Conservation (phyloP, 345 rosid species). For the Hibiscus tridactylites region DNA sequence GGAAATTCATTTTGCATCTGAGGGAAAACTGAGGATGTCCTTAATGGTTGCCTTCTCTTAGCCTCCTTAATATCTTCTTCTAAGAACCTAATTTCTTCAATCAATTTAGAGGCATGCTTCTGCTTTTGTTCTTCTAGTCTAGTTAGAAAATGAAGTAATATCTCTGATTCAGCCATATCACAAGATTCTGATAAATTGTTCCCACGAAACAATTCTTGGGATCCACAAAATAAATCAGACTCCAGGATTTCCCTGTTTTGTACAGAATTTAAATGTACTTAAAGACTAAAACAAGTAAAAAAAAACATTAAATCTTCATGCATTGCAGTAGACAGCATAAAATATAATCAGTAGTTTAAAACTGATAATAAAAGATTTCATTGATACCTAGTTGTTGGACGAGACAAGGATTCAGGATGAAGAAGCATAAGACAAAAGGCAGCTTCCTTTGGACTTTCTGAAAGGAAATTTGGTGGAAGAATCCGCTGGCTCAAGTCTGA, state of each 20-base stretch:
- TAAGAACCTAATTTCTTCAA: slow-evolving; percentile 43
- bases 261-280: slow-evolving; percentile 5
- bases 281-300: neutral
- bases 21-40: slow-evolving; percentile 22
- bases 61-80: slow-evolving; percentile 72
- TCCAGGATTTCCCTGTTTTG: slow-evolving; percentile 70
- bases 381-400: slow-evolving; percentile 67
- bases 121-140: slow-evolving; percentile 50
- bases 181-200: slow-evolving; percentile 24
- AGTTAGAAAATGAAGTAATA: slow-evolving; percentile 57
- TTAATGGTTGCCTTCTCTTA: slow-evolving; percentile 35
- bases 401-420: slow-evolving; percentile 64
- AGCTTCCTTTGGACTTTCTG: slow-evolving; percentile 53
- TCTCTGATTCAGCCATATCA: slow-evolving; percentile 50
- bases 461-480: slow-evolving; percentile 61
- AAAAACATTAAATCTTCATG: slow-evolving; percentile 4
- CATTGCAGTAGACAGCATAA: slow-evolving; percentile 2
- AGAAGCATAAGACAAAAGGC: slow-evolving; percentile 84
- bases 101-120: slow-evolving; percentile 53
- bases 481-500: slow-evolving; percentile 47
- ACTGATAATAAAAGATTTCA: neutral
- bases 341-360: neutral
- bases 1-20: slow-evolving; percentile 10
- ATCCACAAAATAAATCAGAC: slow-evolving; percentile 47
- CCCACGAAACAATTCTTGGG: slow-evolving; percentile 20